phyloP scores from a whole-genome alignment of 108 stramenopile genomes.

The Epipyxis sp. region DNA sequence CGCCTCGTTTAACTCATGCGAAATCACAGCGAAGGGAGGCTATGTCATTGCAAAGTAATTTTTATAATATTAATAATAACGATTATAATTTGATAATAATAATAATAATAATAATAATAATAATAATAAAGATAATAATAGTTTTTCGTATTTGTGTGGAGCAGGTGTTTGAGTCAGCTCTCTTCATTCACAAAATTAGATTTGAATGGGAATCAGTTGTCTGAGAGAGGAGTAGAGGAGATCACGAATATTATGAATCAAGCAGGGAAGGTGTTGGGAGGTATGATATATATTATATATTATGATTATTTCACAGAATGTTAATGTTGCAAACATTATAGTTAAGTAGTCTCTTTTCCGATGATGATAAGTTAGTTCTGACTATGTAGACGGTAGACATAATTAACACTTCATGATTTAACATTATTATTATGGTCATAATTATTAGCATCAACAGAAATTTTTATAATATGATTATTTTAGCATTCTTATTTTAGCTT shows the following conservation, averaged over 20 bases:
- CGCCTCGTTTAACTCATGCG: background rate
- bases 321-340: background rate
- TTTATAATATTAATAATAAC: background rate
- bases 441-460: too few relatives aligned
- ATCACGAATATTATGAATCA: background rate
- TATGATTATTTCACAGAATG: background rate
- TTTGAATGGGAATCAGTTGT: background rate
- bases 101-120: background rate
- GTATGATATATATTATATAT: background rate
- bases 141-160: background rate
- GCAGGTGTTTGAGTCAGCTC: background rate
- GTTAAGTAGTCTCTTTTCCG: background rate
- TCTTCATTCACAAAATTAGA: background rate
- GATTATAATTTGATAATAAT: too few relatives aligned
- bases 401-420: too few relatives aligned
- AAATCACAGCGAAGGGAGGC: background rate
- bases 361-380: too few relatives aligned
- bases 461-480: too few relatives aligned
- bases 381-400: too few relatives aligned
- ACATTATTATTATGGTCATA: too few relatives aligned
- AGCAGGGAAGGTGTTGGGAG: slow-evolving; percentile 24
- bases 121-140: background rate
- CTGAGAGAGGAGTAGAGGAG: background rate
- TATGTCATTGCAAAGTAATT: background rate
- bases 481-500: too few relatives aligned